Conservation (phyloP, 768 basidiomycete species). For the Boletus bicolor region DNA sequence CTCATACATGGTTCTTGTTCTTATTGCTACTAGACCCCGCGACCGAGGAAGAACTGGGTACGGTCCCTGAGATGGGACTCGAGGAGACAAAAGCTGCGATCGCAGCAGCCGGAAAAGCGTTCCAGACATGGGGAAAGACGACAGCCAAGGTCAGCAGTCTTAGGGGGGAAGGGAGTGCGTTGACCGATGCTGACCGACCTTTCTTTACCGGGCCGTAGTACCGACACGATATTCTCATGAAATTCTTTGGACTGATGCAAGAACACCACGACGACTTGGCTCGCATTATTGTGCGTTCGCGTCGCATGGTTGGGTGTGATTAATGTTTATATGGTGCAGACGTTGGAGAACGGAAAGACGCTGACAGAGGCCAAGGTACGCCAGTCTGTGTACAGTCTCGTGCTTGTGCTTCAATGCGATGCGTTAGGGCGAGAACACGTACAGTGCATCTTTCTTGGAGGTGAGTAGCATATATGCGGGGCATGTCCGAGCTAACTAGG, state of each 20-base stretch:
- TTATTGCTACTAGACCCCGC: slow-evolving; percentile 67
- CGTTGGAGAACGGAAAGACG: slow-evolving; percentile 94
- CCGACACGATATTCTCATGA: slow-evolving; percentile 80
- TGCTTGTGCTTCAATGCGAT: not conserved
- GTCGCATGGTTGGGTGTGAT: not conserved
- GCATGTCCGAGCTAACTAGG: slow-evolving; percentile 1
- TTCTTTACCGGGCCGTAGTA: slow-evolving; percentile 39
- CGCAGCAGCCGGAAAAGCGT: slow-evolving; percentile 72
- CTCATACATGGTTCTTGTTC: slow-evolving; percentile 2
- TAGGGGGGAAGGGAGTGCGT: not conserved
- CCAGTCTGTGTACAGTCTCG: not conserved
- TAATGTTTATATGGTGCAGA: slow-evolving; percentile 43
- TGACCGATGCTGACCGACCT: not conserved
- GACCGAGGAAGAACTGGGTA: slow-evolving; percentile 77
- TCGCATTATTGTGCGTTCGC: slow-evolving; percentile 68
- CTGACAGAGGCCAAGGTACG: slow-evolving; percentile 75
- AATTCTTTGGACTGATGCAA: slow-evolving; percentile 74
- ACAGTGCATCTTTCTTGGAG: slow-evolving; percentile 84
- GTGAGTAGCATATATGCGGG: slow-evolving; percentile 36
- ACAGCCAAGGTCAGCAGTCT: slow-evolving; percentile 66
- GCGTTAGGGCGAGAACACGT: slow-evolving; percentile 71
- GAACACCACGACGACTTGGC: slow-evolving; percentile 85
- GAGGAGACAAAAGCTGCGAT: slow-evolving; percentile 85
- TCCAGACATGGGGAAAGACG: slow-evolving; percentile 83
- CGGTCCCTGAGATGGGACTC: slow-evolving; percentile 85